Percentiles rank a stretch among this genome's conserved stretches.
phyloP scores from a whole-genome alignment of 768 basidiomycete species.

The Auriscalpium orientale region DNA sequence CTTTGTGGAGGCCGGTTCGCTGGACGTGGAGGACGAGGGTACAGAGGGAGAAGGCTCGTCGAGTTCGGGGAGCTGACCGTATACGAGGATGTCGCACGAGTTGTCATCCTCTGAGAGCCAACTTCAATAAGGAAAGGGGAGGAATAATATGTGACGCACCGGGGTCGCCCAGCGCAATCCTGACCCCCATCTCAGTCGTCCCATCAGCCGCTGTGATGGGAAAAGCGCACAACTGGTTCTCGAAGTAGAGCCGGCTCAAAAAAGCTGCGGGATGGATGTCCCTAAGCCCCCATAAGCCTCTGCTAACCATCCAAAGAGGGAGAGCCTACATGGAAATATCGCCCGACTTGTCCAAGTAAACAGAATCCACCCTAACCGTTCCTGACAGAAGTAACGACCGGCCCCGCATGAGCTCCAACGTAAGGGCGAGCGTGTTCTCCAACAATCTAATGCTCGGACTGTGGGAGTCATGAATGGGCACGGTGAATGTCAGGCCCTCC shows the following conservation, averaged over 20 bases:
- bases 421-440: conserved; percentile 61
- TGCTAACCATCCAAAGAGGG: not conserved
- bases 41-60: not conserved
- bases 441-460: conserved; percentile 32
- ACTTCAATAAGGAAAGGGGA: not conserved
- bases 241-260: conserved; percentile 59
- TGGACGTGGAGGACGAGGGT: conserved; percentile 9
- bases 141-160: conserved; percentile 30
- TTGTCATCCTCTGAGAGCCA: conserved; percentile 50
- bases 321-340: conserved; percentile 26
- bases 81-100: conserved; percentile 59
- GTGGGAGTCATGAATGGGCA: conserved; percentile 30
- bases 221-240: conserved; percentile 56
- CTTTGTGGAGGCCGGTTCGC: conserved; percentile 16
- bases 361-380: conserved; percentile 40
- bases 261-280: conserved; percentile 63
- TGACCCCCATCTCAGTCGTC: conserved; percentile 50
- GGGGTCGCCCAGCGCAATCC: conserved; percentile 62
- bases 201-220: conserved; percentile 26
- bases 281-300: conserved; percentile 27
- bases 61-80: conserved; percentile 27
- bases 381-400: conserved; percentile 54
- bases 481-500: conserved; percentile 67
- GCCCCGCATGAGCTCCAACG: conserved; percentile 76
- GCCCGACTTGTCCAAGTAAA: conserved; percentile 54